Conservation (phyloP, 1,284 basidiomycete genomes). For the Uromyces viciae-fabae region DNA sequence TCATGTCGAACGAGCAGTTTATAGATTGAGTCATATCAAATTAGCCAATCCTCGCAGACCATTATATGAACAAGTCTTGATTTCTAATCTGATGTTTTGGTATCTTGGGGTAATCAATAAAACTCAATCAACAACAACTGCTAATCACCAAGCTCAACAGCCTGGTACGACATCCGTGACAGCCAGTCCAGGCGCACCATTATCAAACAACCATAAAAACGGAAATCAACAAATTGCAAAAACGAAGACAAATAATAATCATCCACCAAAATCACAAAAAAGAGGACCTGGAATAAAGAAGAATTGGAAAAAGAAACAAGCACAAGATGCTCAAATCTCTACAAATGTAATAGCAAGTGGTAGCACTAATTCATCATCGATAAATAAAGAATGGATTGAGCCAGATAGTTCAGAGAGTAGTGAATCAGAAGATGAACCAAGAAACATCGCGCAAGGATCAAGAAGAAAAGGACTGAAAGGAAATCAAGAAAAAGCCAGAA, state of each 20-base stretch:
- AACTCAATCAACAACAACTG: constrained; percentile 46
- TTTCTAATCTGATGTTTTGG: constrained; percentile 94
- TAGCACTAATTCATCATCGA: no score
- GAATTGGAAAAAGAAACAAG: background rate
- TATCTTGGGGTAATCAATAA: constrained; percentile 96
- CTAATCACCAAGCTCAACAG: background rate
- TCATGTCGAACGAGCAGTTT: constrained; percentile 95
- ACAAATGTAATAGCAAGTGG: background rate
- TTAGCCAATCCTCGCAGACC: constrained; percentile 92
- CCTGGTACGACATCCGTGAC: background rate
- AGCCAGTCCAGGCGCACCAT: background rate
- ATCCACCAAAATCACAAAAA: background rate
- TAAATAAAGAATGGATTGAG: background rate
- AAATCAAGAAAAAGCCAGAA: no score
- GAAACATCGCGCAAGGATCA: background rate
- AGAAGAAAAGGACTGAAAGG: no score
- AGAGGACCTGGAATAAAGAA: background rate
- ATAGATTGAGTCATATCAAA: constrained; percentile 95
- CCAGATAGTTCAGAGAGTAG: background rate
- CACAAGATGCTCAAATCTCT: no score
- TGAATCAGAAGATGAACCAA: background rate
- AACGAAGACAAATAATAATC: background rate
- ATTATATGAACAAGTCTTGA: constrained; percentile 95
- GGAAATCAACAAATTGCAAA: background rate
- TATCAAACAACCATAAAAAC: background rate